These are phyloP conservation scores for Gossypium herbaceum DNA, from an alignment of 345 rosid genomes.

Conservation along the genomic window DNA sequence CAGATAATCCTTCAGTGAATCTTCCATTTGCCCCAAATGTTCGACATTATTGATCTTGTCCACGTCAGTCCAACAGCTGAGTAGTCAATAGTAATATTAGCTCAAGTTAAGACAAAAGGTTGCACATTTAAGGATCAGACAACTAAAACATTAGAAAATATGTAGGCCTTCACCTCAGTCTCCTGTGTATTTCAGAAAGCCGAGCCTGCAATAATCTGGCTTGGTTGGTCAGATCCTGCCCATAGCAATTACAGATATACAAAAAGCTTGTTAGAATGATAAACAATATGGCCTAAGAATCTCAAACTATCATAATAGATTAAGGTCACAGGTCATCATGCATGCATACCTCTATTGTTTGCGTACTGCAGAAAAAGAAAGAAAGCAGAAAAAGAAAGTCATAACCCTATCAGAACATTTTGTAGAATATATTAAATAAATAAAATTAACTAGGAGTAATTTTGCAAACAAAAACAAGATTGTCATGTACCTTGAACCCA, in stretches of 20 bases:
- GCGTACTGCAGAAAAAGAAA: slow-evolving; percentile 43
- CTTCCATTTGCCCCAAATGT: slow-evolving; percentile 57
- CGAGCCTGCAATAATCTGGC: slow-evolving; percentile 41
- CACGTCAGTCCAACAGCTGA: slow-evolving; percentile 59
- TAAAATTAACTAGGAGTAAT: not conserved
- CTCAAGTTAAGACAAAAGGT: not conserved
- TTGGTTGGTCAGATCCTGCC: slow-evolving; percentile 46
- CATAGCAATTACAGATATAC: slow-evolving; percentile 11
- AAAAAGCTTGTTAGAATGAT: slow-evolving; percentile 15
- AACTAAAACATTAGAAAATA: slow-evolving; percentile 9
- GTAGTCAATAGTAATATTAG: slow-evolving; percentile 23
- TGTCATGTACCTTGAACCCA: slow-evolving; percentile 53
- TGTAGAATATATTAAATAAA: not conserved
- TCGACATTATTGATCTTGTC: slow-evolving; percentile 57
- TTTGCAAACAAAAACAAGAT: not conserved
- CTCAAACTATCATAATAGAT: slow-evolving; percentile 9
- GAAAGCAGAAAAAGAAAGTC: slow-evolving; percentile 20
- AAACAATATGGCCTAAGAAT: slow-evolving; percentile 1
- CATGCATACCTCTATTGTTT: slow-evolving; percentile 59
- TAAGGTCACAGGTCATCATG: not conserved
- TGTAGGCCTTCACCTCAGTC: slow-evolving; percentile 45
- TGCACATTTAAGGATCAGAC: not conserved
- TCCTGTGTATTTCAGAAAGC: slow-evolving; percentile 45
- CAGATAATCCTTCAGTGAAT: slow-evolving; percentile 53
- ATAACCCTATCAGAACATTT: slow-evolving; percentile 18